Conservation (phyloP, 2,329 filamentous ascomycete species). For the Penicillium italicum region DNA sequence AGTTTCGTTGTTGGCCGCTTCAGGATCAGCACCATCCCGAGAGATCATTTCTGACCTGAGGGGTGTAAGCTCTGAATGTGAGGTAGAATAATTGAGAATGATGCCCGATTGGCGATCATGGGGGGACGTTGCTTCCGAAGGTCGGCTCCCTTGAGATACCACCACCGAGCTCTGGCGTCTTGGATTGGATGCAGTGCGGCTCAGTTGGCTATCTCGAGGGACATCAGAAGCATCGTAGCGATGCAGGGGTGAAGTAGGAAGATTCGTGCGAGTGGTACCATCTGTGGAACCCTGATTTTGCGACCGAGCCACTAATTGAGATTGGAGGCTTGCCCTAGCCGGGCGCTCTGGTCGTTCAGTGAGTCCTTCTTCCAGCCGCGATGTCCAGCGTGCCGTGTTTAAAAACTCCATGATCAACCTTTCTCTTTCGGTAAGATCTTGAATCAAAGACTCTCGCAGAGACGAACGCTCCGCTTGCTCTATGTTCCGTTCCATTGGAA, state of each 20-base stretch:
- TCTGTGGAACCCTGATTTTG: constrained; percentile 31
- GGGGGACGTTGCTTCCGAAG: constrained; percentile 22
- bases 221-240: constrained; percentile 30
- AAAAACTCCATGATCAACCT: constrained; percentile 44
- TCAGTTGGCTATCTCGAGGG: constrained; percentile 31
- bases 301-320: constrained; percentile 26
- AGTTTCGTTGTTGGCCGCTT: constrained; percentile 24
- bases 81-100: constrained; percentile 41
- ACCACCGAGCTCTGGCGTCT: constrained; percentile 42
- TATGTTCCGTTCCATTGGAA: constrained; percentile 17
- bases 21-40: constrained; percentile 19
- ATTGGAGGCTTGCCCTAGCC: constrained; percentile 28
- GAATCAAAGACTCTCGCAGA: constrained; percentile 36
- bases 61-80: constrained; percentile 39
- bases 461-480: constrained; percentile 26
- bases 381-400: constrained; percentile 41
- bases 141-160: constrained; percentile 36
- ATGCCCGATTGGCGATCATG: constrained; percentile 34
- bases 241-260: constrained; percentile 34
- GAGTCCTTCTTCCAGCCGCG: constrained; percentile 31
- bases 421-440: constrained; percentile 42
- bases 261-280: constrained; percentile 29
- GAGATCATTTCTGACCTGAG: constrained; percentile 22
- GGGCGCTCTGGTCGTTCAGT: constrained; percentile 31
- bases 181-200: constrained; percentile 30